Conservation (phyloP, 805 yeast species). For the Millerozyma miso region DNA sequence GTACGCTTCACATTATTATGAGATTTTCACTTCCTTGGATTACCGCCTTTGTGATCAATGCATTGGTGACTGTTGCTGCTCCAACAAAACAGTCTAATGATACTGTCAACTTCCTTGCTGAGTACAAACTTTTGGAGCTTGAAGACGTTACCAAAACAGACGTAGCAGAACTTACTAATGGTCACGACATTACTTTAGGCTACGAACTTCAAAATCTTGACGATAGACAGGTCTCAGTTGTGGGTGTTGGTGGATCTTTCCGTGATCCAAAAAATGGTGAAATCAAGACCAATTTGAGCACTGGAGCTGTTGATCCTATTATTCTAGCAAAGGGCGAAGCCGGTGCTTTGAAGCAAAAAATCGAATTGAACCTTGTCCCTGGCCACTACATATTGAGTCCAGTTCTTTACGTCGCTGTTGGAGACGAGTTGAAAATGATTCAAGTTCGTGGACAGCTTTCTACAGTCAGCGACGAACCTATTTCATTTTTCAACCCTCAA, state of each 20-base stretch:
- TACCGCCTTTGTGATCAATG: conserved; percentile 8
- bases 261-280: conserved; percentile 51
- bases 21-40: conserved; percentile 4
- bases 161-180: conserved; percentile 42
- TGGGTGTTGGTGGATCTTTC: conserved; percentile 69
- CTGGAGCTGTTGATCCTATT: conserved; percentile 60
- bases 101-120: conserved; percentile 40
- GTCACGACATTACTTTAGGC: conserved; percentile 48
- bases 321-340: conserved; percentile 46
- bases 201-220: conserved; percentile 55
- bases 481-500: conserved; percentile 71
- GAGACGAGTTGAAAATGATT: conserved; percentile 48
- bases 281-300: conserved; percentile 57
- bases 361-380: conserved; percentile 56
- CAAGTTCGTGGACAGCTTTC: conserved; percentile 57
- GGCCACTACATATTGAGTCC: conserved; percentile 59
- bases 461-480: conserved; percentile 55
- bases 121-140: conserved; percentile 45
- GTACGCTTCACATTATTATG: conserved; percentile 1
- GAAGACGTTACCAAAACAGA: conserved; percentile 36
- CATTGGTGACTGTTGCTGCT: conserved; percentile 8
- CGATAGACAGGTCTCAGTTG: conserved; percentile 45
- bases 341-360: conserved; percentile 50
- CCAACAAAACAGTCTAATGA: conserved; percentile 18
- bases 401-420: conserved; percentile 47